Evolutionary conservation across 2,329 filamentous ascomycete species (phyloP).

Genomic region (Hymenoscyphus repandus): DNA sequence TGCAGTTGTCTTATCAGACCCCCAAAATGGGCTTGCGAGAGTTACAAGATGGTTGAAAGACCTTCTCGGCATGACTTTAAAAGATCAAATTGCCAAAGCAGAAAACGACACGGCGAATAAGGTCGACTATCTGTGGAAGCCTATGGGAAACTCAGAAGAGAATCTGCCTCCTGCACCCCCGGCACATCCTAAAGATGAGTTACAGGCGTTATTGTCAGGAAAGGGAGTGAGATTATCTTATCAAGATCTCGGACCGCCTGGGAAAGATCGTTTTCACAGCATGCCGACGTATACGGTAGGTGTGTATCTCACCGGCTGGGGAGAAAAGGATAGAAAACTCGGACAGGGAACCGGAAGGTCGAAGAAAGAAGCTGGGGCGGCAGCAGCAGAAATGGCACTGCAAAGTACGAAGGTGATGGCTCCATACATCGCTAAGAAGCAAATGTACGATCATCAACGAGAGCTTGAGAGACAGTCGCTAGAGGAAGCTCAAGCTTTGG

Average conservation of each 20-base stretch:
- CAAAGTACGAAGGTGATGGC: constrained; percentile 57
- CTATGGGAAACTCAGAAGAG: constrained; percentile 15
- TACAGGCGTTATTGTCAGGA: constrained; percentile 47
- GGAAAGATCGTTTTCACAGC: constrained; percentile 48
- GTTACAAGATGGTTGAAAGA: constrained; percentile 67
- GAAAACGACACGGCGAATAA: constrained; percentile 26
- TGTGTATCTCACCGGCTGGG: constrained; percentile 63
- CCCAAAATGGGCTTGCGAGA: constrained; percentile 52
- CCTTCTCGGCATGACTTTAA: constrained; percentile 66
- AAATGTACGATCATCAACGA: constrained; percentile 37
- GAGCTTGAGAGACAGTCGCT: constrained; percentile 23
- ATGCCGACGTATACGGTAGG: constrained; percentile 58
- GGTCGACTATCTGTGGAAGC: constrained; percentile 27
- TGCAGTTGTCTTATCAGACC: constrained; percentile 66
- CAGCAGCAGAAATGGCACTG: constrained; percentile 60
- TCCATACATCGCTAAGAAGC: constrained; percentile 42
- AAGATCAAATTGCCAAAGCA: constrained; percentile 44
- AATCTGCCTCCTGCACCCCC: constrained; percentile 15
- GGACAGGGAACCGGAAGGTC: constrained; percentile 58
- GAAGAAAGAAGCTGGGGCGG: constrained; percentile 65
- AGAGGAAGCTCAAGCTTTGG: constrained; percentile 2
- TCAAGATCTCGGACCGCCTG: constrained; percentile 47
- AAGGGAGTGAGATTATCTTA: constrained; percentile 56
- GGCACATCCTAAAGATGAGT: constrained; percentile 46
- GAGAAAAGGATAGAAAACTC: constrained; percentile 55